Evolutionary conservation across 352 stramenopile genomes (phyloP).

Genomic region (Pythium phragmiticola): DNA sequence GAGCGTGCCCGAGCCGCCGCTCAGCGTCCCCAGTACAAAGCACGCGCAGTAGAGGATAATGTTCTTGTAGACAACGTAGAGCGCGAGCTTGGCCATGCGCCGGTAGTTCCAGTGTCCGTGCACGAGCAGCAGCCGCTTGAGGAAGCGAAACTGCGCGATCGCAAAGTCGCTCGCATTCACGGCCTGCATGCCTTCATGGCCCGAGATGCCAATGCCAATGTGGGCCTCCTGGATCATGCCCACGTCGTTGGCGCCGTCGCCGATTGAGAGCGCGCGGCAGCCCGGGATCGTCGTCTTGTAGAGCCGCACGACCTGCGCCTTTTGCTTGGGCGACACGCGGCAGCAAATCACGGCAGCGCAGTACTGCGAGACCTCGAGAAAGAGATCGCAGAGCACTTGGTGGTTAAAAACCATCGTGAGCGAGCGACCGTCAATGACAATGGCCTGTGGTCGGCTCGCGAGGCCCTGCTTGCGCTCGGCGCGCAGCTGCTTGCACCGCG

Average conservation of each 20-base stretch:
- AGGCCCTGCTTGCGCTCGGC: conserved; percentile 30
- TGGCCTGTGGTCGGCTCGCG: conserved; percentile 35
- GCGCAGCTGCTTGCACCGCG: conserved; percentile 46
- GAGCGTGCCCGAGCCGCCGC: conserved; percentile 71
- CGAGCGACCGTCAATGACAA: conserved; percentile 74
- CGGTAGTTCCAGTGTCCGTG: conserved; percentile 95
- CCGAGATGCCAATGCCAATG: conserved; percentile 92
- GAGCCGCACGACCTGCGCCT: conserved; percentile 91
- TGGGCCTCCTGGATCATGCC: conserved; percentile 95
- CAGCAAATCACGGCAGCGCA: conserved; percentile 93
- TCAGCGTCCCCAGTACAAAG: conserved; percentile 88
- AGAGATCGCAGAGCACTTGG: conserved; percentile 53
- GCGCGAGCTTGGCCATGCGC: conserved; percentile 90
- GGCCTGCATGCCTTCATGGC: conserved; percentile 93
- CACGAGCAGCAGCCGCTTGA: conserved; percentile 89
- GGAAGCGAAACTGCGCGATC: conserved; percentile 93
- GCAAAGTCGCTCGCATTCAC: conserved; percentile 94
- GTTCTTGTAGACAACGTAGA: conserved; percentile 97
- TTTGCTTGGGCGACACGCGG: conserved; percentile 92
- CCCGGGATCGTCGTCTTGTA: conserved; percentile 78
- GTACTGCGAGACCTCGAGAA: conserved; percentile 70
- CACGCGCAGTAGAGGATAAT: conserved; percentile 84
- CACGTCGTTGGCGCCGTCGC: conserved; percentile 96
- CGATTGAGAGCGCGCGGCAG: conserved; percentile 89
- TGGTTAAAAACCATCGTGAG: conserved; percentile 81